phyloP scores from a whole-genome alignment of 2,329 filamentous ascomycete species.

The Sclerotinia minor region DNA sequence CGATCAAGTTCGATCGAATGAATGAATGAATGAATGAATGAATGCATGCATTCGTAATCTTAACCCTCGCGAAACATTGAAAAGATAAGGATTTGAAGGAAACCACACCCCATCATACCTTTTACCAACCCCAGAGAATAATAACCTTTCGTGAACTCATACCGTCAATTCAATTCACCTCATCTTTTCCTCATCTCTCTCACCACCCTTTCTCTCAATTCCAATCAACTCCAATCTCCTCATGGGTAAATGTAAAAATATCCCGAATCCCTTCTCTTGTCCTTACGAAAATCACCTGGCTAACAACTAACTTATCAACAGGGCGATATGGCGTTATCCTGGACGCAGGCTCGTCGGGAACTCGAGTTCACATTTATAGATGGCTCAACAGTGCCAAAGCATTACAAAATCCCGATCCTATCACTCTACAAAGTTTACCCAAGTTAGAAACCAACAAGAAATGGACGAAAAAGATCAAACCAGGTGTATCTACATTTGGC shows the following conservation, averaged over 20 bases:
- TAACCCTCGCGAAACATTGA: slow-evolving; percentile 3
- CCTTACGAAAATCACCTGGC: background rate
- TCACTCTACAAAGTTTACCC: slow-evolving; percentile 69
- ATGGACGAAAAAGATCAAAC: slow-evolving; percentile 92
- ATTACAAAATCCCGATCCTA: slow-evolving; percentile 57
- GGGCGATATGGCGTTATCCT: slow-evolving; percentile 86
- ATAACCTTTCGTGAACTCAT: no score
- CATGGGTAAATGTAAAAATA: slow-evolving; percentile 26
- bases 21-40: no score
- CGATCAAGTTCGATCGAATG: background rate
- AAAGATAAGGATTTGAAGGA: background rate
- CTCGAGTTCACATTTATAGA: slow-evolving; percentile 88
- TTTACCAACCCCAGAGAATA: background rate
- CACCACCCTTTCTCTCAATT: background rate
- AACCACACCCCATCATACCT: background rate
- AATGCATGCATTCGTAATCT: no score
- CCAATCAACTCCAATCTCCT: slow-evolving; percentile 1
- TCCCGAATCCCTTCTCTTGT: background rate
- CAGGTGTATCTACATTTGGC: slow-evolving; percentile 89
- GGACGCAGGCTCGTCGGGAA: slow-evolving; percentile 96
- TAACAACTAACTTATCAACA: slow-evolving; percentile 23
- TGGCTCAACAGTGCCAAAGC: slow-evolving; percentile 80
- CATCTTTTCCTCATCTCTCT: background rate
- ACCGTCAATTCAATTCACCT: background rate
- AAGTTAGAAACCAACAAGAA: slow-evolving; percentile 79